These are phyloP conservation scores for Papiliotrema fonsecae DNA, from an alignment of 1,284 basidiomycete species.

Conservation along the genomic window DNA sequence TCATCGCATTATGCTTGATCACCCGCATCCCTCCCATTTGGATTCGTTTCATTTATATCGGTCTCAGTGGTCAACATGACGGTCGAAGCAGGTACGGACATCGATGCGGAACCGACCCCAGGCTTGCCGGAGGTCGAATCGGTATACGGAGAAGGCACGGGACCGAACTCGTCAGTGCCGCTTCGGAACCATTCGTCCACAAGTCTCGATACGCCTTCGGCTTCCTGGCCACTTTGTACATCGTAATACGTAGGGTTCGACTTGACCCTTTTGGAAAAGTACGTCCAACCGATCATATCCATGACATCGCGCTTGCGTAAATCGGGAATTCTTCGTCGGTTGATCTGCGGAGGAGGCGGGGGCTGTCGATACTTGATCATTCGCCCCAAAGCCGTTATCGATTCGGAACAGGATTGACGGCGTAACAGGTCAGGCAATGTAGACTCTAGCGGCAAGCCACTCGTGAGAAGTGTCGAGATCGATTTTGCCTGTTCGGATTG, in stretches of 20 bases:
- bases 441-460: conserved; percentile 87
- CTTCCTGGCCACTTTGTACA: conserved; percentile 48
- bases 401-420: conserved; percentile 5
- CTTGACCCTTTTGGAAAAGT: conserved; percentile 64
- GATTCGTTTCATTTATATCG: too few species aligned
- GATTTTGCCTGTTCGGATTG: conserved; percentile 74
- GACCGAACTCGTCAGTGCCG: conserved; percentile 2
- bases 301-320: conserved; percentile 63
- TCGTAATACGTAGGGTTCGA: conserved; percentile 88
- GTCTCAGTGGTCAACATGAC: too few species aligned
- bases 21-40: too few species aligned
- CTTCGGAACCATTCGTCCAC: conserved; percentile 54
- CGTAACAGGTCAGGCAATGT: conserved; percentile 51
- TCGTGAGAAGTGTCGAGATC: conserved; percentile 72
- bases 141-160: not conserved
- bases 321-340: conserved; percentile 41
- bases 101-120: too few species aligned
- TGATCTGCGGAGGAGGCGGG: conserved; percentile 12
- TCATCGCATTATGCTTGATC: too few species aligned
- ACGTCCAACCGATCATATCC: conserved; percentile 76
- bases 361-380: conserved; percentile 26
- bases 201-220: conserved; percentile 62
- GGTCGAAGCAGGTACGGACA: too few species aligned
- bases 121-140: too few species aligned
- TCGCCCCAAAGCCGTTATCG: conserved; percentile 29